These are phyloP conservation scores for Eutypella sp. DNA, from an alignment of 2,329 filamentous ascomycete genomes.

Conservation along the genomic window DNA sequence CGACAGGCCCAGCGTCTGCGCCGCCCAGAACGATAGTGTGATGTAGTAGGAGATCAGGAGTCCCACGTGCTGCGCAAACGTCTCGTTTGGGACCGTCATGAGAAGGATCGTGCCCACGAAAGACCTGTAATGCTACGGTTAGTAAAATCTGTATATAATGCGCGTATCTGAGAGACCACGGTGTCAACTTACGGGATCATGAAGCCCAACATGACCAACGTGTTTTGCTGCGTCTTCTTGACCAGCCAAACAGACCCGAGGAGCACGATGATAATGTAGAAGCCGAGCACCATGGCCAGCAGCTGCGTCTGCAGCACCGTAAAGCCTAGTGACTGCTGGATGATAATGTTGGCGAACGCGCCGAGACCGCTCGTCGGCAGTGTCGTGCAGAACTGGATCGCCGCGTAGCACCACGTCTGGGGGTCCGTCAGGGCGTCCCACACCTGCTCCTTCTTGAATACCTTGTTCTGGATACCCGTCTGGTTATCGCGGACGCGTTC, in stretches of 20 bases:
- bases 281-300: conserved; percentile 69
- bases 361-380: conserved; percentile 69
- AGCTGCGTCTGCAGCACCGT: conserved; percentile 63
- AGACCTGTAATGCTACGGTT: conserved; percentile 38
- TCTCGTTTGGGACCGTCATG: conserved; percentile 60
- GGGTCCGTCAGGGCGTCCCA: conserved; percentile 56
- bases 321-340: conserved; percentile 61
- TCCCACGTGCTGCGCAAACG: conserved; percentile 55
- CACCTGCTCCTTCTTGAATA: conserved; percentile 42
- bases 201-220: conserved; percentile 61
- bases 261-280: conserved; percentile 67
- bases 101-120: conserved; percentile 68
- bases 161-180: not conserved
- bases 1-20: conserved; percentile 61
- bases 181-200: conserved; percentile 53
- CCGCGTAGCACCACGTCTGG: conserved; percentile 60
- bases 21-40: conserved; percentile 72
- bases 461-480: conserved; percentile 54
- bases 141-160: not conserved
- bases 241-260: conserved; percentile 62
- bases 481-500: conserved; percentile 57
- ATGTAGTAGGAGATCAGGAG: conserved; percentile 73
- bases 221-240: conserved; percentile 64
- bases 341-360: conserved; percentile 70
- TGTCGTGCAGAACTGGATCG: conserved; percentile 66